Evolutionary conservation across 305 asterid genomes (phyloP), one percentile per base, ranked within the genome.

Genomic region (Ilex paraguariensis): DNA sequence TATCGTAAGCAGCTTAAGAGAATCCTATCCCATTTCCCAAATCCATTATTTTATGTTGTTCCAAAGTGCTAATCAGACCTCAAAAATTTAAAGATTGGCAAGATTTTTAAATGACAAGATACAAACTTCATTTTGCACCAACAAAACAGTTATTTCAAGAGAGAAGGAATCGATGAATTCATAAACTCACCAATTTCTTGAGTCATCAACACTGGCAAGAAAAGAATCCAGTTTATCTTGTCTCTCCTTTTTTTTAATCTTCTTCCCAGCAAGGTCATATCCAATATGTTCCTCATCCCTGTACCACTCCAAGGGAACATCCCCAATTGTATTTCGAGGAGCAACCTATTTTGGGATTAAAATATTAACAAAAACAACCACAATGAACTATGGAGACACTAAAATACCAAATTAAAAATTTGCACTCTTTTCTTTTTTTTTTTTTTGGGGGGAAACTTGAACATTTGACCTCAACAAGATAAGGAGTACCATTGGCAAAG

Each of bases 201-300:
- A 54, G 77, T 93, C 84, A 79, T 93, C 99, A 50, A 74, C 85
- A 56, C 75, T 86, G 54, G 89, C 92, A 62, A 93, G 88, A 77
- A 84, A 87, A n/a, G 91, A 81, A 60, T 86, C 88, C 66, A 93
- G 81, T 80, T 84, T 89, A 73, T 82, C 86, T 74, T 72, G 88
- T 66, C 79, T 87, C 77, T 90, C 95, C 74, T 74, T 90, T 77
- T 87, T 93, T 89, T 86, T 93, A 48, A 93, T 87, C 84, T 93
- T 93, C 89, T 76, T 87, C 66, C 99, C 99, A 46, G 89, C 64
- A 65, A 83, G 55, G 72, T 90, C 90, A 76, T 93, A 93, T 72
- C 99, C 99, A 61, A 90, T 83, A 71, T 93, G 99, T 73, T 79
- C 99, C 82, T 93, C 99, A 56, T 93, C 96, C 71, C 78, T 70